Conservation (phyloP, 2,329 filamentous ascomycete genomes). For the Magnaporthales sp. region DNA sequence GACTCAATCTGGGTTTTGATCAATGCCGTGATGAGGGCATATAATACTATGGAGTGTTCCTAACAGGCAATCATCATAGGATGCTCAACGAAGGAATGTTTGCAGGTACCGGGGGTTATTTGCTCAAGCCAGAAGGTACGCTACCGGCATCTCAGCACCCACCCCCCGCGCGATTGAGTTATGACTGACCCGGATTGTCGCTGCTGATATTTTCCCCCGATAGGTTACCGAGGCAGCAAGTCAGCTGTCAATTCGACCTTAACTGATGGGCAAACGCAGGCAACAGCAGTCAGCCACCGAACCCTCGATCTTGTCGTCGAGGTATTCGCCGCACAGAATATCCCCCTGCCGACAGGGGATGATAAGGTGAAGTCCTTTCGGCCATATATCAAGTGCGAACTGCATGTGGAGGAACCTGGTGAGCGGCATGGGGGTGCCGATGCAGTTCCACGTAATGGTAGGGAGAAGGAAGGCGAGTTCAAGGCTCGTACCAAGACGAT, state of each 20-base stretch:
- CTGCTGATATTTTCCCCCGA: too few species aligned
- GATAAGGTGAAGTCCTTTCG: constrained; percentile 49
- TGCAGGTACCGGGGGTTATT: constrained; percentile 71
- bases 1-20: accelerated
- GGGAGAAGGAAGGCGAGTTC: constrained; percentile 46
- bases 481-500: constrained; percentile 45
- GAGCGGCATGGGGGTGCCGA: constrained; percentile 31
- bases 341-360: constrained; percentile 54
- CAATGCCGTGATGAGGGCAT: neutral
- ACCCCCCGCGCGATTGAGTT: neutral
- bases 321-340: constrained; percentile 66
- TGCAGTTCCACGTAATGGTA: constrained; percentile 27
- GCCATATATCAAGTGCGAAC: constrained; percentile 75
- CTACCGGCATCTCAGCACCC: neutral
- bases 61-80: neutral
- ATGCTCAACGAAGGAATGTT: constrained; percentile 97
- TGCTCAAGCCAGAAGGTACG: constrained; percentile 64
- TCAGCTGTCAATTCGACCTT: constrained; percentile 19
- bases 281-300: constrained; percentile 35
- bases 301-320: constrained; percentile 64
- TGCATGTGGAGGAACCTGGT: constrained; percentile 58
- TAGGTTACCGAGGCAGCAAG: constrained; percentile 30
- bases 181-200: constrained; percentile 4
- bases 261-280: constrained; percentile 12
- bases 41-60: neutral